Base-by-base conservation (phyloP, 768 basidiomycete species). In the Collybia sp. region DNA sequence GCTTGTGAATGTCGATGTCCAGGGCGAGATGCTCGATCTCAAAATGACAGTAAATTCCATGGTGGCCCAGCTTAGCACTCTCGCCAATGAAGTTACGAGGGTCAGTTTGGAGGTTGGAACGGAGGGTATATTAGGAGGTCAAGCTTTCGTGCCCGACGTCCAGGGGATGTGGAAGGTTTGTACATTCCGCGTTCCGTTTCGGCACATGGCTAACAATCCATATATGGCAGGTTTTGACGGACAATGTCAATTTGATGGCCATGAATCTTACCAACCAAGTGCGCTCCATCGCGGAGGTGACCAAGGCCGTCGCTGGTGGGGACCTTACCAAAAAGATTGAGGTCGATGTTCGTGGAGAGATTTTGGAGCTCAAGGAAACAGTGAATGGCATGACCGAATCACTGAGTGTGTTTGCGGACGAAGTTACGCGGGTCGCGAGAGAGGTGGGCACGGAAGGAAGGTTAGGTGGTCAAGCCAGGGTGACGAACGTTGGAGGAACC, bases 391-490 rank as follows among this genome's bases (percentile, higher is more conserved):
- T 97, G 94, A 96, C 93, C 10, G 88, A 82, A 67, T 83, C 80
- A 59, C 62, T 92, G 64, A 88, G 85, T 55, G 73, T 89, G 35
- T 92, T 93, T 62, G 90, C 90, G 0, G 86, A 87, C 56, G 88
- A 92, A 65, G 77, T 79, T 17, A 75, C 75, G 46, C 73, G 93
- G 45, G 94, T 98, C 25, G 96, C 94, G 2, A 79, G 91, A 53
- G 93, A 98, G 67, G 96, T 98, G 60, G 96, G 96, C 20, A 97
- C 94, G 6, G 96, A 98, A 61, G 96, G 95, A 30, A 78, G 84
- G 54, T 73, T 98, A 58, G 96, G 95, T 42, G 95, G 94, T 9
- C 94, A 95, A 57, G 96, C 94, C 1, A 77, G 85, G 44, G 96
- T 98, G 32, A 86, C 85, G 51, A 90, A 93, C 58, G 92, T 99